Base-by-base conservation (phyloP, 495 filamentous ascomycete species). In the Penicillium ucsense region DNA sequence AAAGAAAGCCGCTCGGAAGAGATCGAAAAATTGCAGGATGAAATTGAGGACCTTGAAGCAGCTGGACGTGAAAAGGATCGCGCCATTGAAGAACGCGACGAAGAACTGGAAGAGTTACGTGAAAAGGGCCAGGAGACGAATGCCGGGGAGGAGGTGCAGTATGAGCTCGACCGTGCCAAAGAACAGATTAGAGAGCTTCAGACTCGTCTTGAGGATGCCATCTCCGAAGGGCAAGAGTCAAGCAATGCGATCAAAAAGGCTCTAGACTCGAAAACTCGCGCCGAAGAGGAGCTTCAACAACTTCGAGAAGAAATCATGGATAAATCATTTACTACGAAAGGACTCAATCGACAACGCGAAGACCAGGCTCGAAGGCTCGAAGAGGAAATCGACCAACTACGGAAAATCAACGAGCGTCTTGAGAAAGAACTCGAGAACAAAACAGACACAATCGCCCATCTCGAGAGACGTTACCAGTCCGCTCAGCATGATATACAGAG, bases 271-370 rank as follows among this genome's bases (percentile, higher is more conserved):
- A 86, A 84, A 40, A 56, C 65, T 5, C 62, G 67, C 28, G 67
- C 67, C 0, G 73, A 78, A 47, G 62, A 70, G 11, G 67, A 80
- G 41, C 60, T 77, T 27, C 65, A 69, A 38, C 70, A 89, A 60
- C 63, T 92, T 12, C 83, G 83, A 42, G 82, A 86, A 39, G 85
- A 91, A 53, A 80, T 89, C 73, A 73, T 82, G 6, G 82, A 89
- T 60, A 89, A 87, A 58, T 88, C 84, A 0, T 75, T 89, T 45
- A 82, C 77, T 27, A 83, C 83, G 30, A 89, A 83, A 59, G 84
- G 82, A n/a, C 71, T 87, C 9, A 83, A 79, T 41, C 76, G 84
- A 35, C 85, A 88, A 63, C 76, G 86, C 11, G 86, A 90, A 55
- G 82, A 86, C 47, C 83, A 81, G 58, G 72, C 76, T 3, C 66